Base-by-base conservation (phyloP, 148 eudicot genomes). In the Vaccinium darrowii region DNA sequence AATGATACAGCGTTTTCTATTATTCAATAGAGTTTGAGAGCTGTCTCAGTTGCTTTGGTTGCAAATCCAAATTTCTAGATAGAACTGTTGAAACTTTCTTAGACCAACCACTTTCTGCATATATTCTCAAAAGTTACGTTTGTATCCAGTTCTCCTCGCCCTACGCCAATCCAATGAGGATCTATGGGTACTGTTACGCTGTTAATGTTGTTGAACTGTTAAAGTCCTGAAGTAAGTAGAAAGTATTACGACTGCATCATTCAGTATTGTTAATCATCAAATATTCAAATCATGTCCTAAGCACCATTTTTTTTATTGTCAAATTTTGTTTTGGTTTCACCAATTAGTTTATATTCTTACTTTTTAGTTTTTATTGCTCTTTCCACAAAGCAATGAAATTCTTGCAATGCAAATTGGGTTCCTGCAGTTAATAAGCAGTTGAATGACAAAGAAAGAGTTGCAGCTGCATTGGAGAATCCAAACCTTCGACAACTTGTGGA, bases 391-490 rank as follows among this genome's bases (percentile, higher is more conserved):
- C 56, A 85, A 25, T 18, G 27, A 50, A 63, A 53, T 19, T 5
- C 21, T 12, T 72, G 36, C 5, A 8, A 23, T 16, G 12, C 52
- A 30, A 52, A 30, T 73, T 86, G 77, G 25, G n/a, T 53, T 43
- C 25, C 43, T 91, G 87, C 87, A 96, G 98, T 96, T 75, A 94
- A 96, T 85, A 96, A 96, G 93, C 98, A 94, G 88, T 87, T 94
- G 85, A 96, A 96, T 76, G 98, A 96, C 83, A 96, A 94, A 87
- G 98, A 96, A 88, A 91, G 98, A 92, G 88, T 94, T 81, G 98
- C 94, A 25, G 98, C 98, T 62, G 98, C 98, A 8, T 79, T 96
- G 83, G 97, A 96, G 88, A 93, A 94, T 81, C 93, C 94, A 2
- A 93, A 91, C 86, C 93, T 94, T 82, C 92, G 94, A 83, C 96